Evolutionary conservation across 768 basidiomycete species (phyloP).

Genomic region (Trametes cinnabarina): DNA sequence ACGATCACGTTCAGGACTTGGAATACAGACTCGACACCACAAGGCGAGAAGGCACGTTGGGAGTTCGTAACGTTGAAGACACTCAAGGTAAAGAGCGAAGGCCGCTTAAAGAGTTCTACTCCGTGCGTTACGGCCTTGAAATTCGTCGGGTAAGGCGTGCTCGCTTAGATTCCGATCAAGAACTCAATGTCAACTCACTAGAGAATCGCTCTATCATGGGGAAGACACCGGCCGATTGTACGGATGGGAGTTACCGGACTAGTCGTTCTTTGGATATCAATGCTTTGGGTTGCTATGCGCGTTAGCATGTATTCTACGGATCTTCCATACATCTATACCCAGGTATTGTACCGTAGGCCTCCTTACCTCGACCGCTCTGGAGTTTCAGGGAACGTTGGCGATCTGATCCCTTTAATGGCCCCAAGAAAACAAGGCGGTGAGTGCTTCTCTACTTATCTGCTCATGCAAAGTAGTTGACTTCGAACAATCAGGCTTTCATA

Average conservation of each 20-base stretch:
- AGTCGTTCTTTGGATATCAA: background rate
- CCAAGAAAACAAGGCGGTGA: too few species aligned
- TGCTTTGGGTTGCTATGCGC: conserved; percentile 1
- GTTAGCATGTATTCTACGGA: conserved; percentile 9
- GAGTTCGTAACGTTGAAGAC: conserved; percentile 67
- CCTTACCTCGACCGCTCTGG: background rate
- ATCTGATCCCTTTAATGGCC: too few species aligned
- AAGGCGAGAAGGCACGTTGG: conserved; percentile 69
- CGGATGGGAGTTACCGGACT: conserved; percentile 56
- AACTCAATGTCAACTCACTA: conserved; percentile 20
- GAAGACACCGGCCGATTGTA: conserved; percentile 61
- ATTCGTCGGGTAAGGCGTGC: conserved; percentile 66
- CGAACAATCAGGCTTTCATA: too few species aligned
- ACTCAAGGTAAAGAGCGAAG: conserved; percentile 52
- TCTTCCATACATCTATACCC: conserved; percentile 8
- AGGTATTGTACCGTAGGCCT: background rate
- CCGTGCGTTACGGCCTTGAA: conserved; percentile 73
- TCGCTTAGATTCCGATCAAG: too few species aligned
- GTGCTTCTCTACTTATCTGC: too few species aligned
- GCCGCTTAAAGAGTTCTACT: conserved; percentile 37
- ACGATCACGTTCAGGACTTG: conserved; percentile 80
- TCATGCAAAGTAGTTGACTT: too few species aligned
- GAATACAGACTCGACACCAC: conserved; percentile 72
- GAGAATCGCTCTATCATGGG: conserved; percentile 63
- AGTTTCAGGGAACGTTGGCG: too few species aligned